Percentiles rank a stretch among this genome's conserved stretches.
Evolutionary conservation across 1,284 basidiomycete species (phyloP).

Genomic region (Psilocybe mexicana): DNA sequence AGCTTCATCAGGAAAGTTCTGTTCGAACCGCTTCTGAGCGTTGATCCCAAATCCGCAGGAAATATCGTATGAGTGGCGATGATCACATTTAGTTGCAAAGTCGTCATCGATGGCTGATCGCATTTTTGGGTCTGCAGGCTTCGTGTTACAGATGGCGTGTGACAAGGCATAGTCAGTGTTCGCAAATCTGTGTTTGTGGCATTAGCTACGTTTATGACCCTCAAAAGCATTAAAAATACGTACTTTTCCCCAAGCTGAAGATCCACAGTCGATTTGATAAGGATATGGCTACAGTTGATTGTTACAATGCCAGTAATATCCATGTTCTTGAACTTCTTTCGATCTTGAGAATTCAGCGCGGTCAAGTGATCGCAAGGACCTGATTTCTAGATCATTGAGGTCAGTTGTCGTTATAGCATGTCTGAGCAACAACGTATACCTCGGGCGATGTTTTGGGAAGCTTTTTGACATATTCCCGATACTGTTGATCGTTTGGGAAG

Average conservation of each 20-base stretch:
- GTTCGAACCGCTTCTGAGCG: slow-evolving; percentile 7
- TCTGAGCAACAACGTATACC: too few relatives aligned
- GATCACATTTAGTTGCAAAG: background rate
- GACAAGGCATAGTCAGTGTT: slow-evolving; percentile 19
- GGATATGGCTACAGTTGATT: slow-evolving; percentile 27
- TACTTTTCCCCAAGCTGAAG: slow-evolving; percentile 25
- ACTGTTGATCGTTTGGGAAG: slow-evolving; percentile 20
- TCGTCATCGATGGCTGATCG: too few relatives aligned
- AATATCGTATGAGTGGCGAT: slow-evolving; percentile 23
- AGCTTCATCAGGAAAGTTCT: slow-evolving; percentile 7
- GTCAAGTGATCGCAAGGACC: slow-evolving; percentile 25
- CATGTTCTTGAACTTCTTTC: slow-evolving; percentile 31
- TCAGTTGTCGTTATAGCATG: too few relatives aligned
- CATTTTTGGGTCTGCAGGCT: too few relatives aligned
- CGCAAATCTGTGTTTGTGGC: slow-evolving; percentile 19
- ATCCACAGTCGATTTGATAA: slow-evolving; percentile 26
- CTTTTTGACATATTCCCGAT: slow-evolving; percentile 14
- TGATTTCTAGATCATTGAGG: too few relatives aligned
- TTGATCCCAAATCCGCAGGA: slow-evolving; percentile 14
- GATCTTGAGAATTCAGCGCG: slow-evolving; percentile 26
- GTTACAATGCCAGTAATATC: slow-evolving; percentile 26
- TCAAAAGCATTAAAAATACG: too few relatives aligned
- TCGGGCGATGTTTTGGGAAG: background rate
- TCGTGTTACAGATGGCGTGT: slow-evolving; percentile 7
- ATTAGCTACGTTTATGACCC: too few relatives aligned